These are phyloP conservation scores for Nyssa sinensis DNA, from an alignment of 148 eudicot genomes.

Conservation along the genomic window DNA sequence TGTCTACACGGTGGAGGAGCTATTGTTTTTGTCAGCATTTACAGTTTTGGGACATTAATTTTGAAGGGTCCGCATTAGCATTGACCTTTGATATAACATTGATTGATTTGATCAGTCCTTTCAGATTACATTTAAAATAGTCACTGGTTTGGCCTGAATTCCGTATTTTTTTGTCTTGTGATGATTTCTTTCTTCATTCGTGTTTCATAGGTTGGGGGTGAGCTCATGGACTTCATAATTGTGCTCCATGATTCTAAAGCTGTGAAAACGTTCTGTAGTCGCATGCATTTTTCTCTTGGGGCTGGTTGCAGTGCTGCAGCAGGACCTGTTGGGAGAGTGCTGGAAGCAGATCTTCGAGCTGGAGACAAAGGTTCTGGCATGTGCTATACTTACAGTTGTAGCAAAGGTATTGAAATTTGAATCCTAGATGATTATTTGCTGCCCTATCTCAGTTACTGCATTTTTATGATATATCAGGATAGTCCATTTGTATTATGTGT, in stretches of 20 bases:
- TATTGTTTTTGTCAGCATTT: background rate
- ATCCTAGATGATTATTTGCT: constrained; percentile 2
- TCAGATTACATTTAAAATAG: background rate
- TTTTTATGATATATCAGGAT: background rate
- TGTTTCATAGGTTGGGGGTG: constrained; percentile 76
- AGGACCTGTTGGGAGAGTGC: constrained; percentile 92
- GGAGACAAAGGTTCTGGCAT: constrained; percentile 98
- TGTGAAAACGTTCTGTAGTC: constrained; percentile 94
- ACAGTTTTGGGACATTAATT: background rate
- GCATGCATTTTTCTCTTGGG: constrained; percentile 97
- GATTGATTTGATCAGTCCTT: background rate
- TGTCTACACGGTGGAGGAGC: background rate
- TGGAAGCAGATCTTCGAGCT: constrained; percentile 97
- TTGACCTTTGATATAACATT: background rate
- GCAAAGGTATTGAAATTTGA: constrained; percentile 94
- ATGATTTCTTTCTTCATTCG: background rate
- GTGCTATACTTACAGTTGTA: constrained; percentile 97
- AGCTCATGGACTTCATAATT: constrained; percentile 94
- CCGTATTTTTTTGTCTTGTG: background rate
- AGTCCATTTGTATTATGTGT: background rate
- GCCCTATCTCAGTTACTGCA: background rate
- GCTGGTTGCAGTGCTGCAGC: constrained; percentile 99
- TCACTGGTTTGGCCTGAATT: background rate
- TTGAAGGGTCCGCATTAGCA: background rate
- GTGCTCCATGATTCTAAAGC: constrained; percentile 91